Conservation (phyloP, 257 asterid genomes). For the Petunia secreta region DNA sequence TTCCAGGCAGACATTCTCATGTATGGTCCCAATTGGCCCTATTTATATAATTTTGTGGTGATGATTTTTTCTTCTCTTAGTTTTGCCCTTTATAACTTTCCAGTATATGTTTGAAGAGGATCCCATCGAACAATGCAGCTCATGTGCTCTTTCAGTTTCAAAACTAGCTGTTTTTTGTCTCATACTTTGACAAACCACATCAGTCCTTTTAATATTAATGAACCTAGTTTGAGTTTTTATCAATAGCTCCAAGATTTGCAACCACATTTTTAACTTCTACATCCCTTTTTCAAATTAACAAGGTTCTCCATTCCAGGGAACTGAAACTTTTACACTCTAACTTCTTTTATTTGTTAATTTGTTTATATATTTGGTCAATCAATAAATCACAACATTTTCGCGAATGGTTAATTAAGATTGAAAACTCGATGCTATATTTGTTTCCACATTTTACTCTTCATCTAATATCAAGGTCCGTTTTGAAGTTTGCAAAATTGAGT, state of each 20-base stretch:
- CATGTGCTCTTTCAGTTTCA: conserved; percentile 23
- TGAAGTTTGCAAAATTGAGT: too few species aligned
- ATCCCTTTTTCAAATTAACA: not conserved
- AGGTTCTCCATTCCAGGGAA: not conserved
- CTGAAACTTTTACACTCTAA: not conserved
- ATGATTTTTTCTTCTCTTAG: not conserved
- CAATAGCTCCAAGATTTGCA: not conserved
- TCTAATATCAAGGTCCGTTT: too few species aligned
- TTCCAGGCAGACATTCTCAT: conserved; percentile 6
- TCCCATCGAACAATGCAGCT: conserved; percentile 22
- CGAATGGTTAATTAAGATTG: not conserved
- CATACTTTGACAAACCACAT: conserved; percentile 8
- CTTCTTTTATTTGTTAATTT: not conserved
- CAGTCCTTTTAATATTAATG: conserved; percentile 4
- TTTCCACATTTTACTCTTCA: too few species aligned
- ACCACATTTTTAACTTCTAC: conserved; percentile 3
- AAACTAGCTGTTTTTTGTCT: conserved; percentile 23
- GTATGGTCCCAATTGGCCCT: not conserved
- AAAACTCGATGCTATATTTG: too few species aligned
- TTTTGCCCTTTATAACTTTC: conserved; percentile 2
- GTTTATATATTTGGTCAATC: not conserved
- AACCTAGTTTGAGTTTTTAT: conserved; percentile 2
- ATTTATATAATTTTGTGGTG: not conserved
- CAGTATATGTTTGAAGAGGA: not conserved
- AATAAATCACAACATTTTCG: not conserved